Conservation (phyloP, 352 stramenopile species). For the Sclerospora graminicola region DNA sequence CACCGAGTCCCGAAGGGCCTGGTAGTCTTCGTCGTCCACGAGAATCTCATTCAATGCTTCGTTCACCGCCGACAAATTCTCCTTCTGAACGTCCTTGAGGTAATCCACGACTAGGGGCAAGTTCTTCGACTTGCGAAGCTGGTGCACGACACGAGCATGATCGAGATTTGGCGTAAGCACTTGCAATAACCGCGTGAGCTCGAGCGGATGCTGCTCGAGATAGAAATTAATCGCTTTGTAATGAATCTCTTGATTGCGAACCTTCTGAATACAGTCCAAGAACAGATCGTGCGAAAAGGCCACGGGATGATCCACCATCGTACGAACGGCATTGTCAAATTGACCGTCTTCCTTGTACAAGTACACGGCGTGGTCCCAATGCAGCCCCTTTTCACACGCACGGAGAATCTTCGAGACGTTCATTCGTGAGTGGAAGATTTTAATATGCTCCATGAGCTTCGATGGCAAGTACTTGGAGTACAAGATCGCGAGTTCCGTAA, state of each 20-base stretch:
- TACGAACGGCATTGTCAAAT: constrained; percentile 97
- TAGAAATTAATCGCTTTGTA: constrained; percentile 99
- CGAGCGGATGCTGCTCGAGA: constrained; percentile 93
- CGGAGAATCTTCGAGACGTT: constrained; percentile 97
- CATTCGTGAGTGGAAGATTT: constrained; percentile 99
- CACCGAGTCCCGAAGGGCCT: constrained; percentile 93
- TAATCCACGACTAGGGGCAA: constrained; percentile 96
- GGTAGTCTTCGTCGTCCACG: constrained; percentile 98
- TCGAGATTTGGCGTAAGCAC: constrained; percentile 98
- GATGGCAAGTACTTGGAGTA: constrained; percentile 99
- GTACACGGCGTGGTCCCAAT: constrained; percentile 98
- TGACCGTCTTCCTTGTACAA: constrained; percentile 99
- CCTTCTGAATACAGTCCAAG: constrained; percentile 98
- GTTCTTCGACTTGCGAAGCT: constrained; percentile 95
- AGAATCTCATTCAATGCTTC: constrained; percentile 97
- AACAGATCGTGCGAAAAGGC: constrained; percentile 98
- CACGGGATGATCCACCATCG: constrained; percentile 97
- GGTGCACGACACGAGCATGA: constrained; percentile 97
- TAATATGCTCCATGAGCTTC: constrained; percentile 99
- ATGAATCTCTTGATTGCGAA: constrained; percentile 99
- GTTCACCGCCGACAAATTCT: constrained; percentile 98
- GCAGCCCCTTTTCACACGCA: constrained; percentile 96
- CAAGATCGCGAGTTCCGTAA: constrained; percentile 98
- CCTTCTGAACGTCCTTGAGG: constrained; percentile 97
- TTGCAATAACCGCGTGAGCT: constrained; percentile 95